Percentiles rank a stretch among this genome's conserved stretches.
phyloP scores from a whole-genome alignment of 2,329 filamentous ascomycete species.

The Truncatella angustata region DNA sequence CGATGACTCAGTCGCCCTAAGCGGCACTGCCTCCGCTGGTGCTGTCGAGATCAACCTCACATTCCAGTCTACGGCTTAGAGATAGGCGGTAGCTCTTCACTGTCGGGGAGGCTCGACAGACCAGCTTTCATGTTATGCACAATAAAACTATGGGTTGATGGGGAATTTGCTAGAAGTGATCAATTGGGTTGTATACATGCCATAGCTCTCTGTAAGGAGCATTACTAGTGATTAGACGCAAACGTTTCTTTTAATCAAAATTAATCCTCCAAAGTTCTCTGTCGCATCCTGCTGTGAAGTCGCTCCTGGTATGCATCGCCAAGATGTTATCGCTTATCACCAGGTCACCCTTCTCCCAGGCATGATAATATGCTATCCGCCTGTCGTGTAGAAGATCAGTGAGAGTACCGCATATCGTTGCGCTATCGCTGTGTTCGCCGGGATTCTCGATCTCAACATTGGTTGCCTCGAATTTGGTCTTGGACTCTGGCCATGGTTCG shows the following conservation, averaged over 20 bases:
- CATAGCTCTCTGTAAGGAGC: too few species aligned
- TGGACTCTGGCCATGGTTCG: conserved; percentile 51
- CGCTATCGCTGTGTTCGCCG: conserved; percentile 18
- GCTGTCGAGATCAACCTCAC: not conserved
- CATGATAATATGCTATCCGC: conserved; percentile 46
- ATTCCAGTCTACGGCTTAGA: not conserved
- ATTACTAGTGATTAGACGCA: too few species aligned
- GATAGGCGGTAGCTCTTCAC: not conserved
- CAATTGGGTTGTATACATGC: too few species aligned
- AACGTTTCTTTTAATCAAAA: conserved; percentile 35
- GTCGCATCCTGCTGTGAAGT: conserved; percentile 40
- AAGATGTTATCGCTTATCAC: conserved; percentile 51
- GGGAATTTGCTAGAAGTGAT: too few species aligned
- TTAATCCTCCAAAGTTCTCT: conserved; percentile 51
- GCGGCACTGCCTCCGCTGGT: not conserved
- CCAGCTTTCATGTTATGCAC: too few species aligned
- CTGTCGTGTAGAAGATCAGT: conserved; percentile 46
- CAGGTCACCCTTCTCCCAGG: conserved; percentile 55
- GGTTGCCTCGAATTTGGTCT: conserved; percentile 48
- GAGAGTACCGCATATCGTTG: conserved; percentile 36
- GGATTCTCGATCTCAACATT: conserved; percentile 10
- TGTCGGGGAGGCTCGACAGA: too few species aligned
- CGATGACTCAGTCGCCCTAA: not conserved
- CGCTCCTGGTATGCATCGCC: conserved; percentile 48
- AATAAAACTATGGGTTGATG: too few species aligned